Percentiles rank a stretch among this genome's conserved stretches.
Evolutionary conservation across 257 asterid genomes (phyloP).

Genomic region (Capsicum pubescens): DNA sequence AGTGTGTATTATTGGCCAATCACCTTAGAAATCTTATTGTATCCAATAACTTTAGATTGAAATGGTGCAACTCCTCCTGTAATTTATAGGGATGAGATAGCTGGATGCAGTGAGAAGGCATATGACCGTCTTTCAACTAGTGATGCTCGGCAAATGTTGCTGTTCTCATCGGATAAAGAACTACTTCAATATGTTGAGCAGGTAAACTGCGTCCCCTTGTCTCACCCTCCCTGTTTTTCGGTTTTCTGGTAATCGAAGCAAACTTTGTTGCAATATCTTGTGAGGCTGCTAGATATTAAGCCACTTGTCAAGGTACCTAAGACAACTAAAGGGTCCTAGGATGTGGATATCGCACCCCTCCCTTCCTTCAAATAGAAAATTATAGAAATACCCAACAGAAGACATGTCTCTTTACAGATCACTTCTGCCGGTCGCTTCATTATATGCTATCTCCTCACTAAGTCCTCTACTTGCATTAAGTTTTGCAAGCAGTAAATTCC

Average conservation of each 20-base stretch:
- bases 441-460: too few relatives aligned
- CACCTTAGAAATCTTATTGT: conserved; percentile 9
- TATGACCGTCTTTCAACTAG: conserved; percentile 75
- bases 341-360: not conserved
- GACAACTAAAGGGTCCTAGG: not conserved
- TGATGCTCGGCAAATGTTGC: conserved; percentile 68
- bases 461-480: too few relatives aligned
- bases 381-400: not conserved
- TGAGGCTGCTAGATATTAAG: not conserved
- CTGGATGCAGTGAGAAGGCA: conserved; percentile 96
- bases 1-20: not conserved
- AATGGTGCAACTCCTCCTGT: conserved; percentile 32
- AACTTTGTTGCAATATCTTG: not conserved
- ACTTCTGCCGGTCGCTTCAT: not conserved
- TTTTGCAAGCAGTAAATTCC: too few relatives aligned
- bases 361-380: not conserved
- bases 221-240: not conserved
- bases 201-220: conserved; percentile 43
- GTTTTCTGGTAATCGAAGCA: not conserved
- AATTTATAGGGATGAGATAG: conserved; percentile 81
- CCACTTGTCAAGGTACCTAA: not conserved
- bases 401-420: not conserved
- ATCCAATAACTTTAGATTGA: not conserved
- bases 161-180: conserved; percentile 78
- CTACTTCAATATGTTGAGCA: conserved; percentile 58